Conservation (phyloP, 345 rosid species). For the Alliaria petiolata region DNA sequence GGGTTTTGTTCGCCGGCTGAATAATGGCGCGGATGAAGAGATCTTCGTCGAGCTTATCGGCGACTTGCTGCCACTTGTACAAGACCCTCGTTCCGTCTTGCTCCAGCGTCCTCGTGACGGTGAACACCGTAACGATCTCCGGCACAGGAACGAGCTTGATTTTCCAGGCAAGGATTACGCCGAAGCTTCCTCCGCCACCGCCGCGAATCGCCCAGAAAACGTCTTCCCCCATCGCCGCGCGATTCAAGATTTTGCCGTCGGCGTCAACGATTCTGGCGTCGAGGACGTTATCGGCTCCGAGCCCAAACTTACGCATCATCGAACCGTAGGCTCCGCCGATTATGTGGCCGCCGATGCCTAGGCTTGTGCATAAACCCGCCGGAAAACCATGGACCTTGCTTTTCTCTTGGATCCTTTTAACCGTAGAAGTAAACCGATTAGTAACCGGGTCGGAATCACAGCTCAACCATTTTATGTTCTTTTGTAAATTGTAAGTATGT, state of each 20-base stretch:
- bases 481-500: too few relatives aligned
- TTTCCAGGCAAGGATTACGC: constrained; percentile 61
- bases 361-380: constrained; percentile 62
- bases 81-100: constrained; percentile 45
- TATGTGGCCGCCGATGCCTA: constrained; percentile 66
- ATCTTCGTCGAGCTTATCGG: constrained; percentile 50
- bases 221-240: constrained; percentile 69
- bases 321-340: constrained; percentile 68
- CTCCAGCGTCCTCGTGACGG: constrained; percentile 44
- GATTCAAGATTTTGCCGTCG: constrained; percentile 50
- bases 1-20: constrained; percentile 21
- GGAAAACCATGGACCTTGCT: constrained; percentile 65
- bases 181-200: constrained; percentile 72
- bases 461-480: neutral
- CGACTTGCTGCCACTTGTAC: constrained; percentile 57
- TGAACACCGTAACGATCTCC: constrained; percentile 51
- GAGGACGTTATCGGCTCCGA: constrained; percentile 70
- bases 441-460: neutral
- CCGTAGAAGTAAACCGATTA: neutral
- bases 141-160: constrained; percentile 66
- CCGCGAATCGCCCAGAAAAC: constrained; percentile 75
- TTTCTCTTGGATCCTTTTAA: constrained; percentile 51
- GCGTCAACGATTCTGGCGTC: constrained; percentile 64
- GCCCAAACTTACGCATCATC: constrained; percentile 77
- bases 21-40: constrained; percentile 55